Percentiles rank a stretch among this genome's conserved stretches.
Conservation (phyloP, 139 green algal genomes). For the Haematococcus lacustris region DNA sequence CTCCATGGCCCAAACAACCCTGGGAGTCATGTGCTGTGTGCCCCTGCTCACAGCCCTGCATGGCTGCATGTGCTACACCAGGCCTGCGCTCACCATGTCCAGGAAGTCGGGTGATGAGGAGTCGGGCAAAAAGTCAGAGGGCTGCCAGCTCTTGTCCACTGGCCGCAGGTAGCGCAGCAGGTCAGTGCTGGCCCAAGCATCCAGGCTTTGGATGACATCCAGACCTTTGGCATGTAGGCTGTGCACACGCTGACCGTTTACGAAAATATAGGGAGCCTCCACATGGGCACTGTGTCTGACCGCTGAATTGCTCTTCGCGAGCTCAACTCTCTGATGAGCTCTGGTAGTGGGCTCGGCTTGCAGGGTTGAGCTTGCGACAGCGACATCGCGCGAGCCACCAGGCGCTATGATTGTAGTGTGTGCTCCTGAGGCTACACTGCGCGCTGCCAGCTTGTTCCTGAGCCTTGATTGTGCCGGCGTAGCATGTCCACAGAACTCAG, state of each 20-base stretch:
- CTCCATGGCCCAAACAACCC: too few species aligned
- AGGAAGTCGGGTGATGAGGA: conserved; percentile 73
- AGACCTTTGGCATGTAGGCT: conserved; percentile 27
- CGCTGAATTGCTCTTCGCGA: too few species aligned
- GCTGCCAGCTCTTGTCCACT: conserved; percentile 83
- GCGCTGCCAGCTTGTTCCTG: too few species aligned
- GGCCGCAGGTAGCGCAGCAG: conserved; percentile 61
- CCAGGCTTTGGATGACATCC: conserved; percentile 59
- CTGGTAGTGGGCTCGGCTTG: background rate
- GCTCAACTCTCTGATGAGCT: too few species aligned
- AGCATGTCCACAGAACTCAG: too few species aligned
- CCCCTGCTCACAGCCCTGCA: too few species aligned
- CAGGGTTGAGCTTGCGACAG: background rate
- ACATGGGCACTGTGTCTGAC: too few species aligned
- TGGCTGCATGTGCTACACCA: too few species aligned
- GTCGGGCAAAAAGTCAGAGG: conserved; percentile 85
- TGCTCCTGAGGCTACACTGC: background rate
- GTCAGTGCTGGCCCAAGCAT: conserved; percentile 42
- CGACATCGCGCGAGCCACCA: background rate
- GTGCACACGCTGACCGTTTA: conserved; percentile 14
- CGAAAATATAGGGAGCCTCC: conserved; percentile 1
- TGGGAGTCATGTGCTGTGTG: too few species aligned
- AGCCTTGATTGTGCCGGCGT: too few species aligned
- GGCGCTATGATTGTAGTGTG: background rate
- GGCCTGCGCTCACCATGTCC: conserved; percentile 68